phyloP scores from a whole-genome alignment of 2,329 filamentous ascomycete genomes.

The Thelonectria olida region DNA sequence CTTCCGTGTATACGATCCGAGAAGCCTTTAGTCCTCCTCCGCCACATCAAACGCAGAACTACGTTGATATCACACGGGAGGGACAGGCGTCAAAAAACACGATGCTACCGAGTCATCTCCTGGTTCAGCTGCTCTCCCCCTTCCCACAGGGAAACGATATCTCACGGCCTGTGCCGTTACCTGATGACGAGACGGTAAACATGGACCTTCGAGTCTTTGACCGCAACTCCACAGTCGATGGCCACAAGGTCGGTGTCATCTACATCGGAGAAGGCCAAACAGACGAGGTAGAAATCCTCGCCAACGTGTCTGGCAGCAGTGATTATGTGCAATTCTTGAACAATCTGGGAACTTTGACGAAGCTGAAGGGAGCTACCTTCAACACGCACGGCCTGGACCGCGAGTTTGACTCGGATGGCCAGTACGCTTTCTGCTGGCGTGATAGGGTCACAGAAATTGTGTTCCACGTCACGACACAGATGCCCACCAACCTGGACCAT shows the following conservation, averaged over 20 bases:
- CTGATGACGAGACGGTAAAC: slow-evolving; percentile 72
- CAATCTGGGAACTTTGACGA: slow-evolving; percentile 82
- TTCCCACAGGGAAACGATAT: slow-evolving; percentile 66
- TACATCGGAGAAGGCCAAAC: slow-evolving; percentile 92
- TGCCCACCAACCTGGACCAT: slow-evolving; percentile 85
- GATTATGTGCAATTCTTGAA: slow-evolving; percentile 90
- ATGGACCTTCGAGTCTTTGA: slow-evolving; percentile 86
- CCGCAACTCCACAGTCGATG: slow-evolving; percentile 87
- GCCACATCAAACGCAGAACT: slow-evolving; percentile 62
- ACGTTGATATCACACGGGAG: slow-evolving; percentile 59
- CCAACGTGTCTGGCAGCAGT: slow-evolving; percentile 84
- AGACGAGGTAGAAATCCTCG: slow-evolving; percentile 82
- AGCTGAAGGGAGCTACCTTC: slow-evolving; percentile 83
- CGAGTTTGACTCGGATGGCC: slow-evolving; percentile 79
- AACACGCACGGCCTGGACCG: slow-evolving; percentile 93
- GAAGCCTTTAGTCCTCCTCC: slow-evolving; percentile 68
- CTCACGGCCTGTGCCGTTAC: slow-evolving; percentile 78
- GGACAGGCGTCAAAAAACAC: slow-evolving; percentile 64
- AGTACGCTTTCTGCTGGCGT: slow-evolving; percentile 92
- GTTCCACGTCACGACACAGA: slow-evolving; percentile 96
- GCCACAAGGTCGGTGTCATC: slow-evolving; percentile 93
- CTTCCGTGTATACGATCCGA: slow-evolving; percentile 66
- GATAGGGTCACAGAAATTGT: slow-evolving; percentile 95
- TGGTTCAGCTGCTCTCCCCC: slow-evolving; percentile 74
- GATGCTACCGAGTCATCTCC: slow-evolving; percentile 77